Evolutionary conservation across 352 stramenopile species (phyloP).

Genomic region (Phytophthora quininea): DNA sequence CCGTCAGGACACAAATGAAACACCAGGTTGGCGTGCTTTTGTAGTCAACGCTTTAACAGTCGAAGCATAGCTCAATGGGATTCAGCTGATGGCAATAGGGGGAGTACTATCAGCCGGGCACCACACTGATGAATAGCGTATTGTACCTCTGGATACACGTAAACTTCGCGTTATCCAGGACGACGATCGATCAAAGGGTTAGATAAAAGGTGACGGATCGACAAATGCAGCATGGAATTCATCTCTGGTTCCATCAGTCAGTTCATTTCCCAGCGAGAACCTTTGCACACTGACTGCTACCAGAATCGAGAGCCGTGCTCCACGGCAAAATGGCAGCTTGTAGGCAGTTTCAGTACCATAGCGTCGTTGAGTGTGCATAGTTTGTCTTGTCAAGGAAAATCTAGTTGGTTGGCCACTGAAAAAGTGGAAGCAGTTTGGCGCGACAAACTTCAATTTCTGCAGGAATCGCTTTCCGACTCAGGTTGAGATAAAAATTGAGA

Average conservation of each 20-base stretch:
- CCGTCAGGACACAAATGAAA: background rate
- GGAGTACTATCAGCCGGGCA: background rate
- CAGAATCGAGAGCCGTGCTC: background rate
- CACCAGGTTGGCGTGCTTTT: background rate
- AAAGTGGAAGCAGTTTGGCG: background rate
- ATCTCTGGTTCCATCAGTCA: background rate
- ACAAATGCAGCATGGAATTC: background rate
- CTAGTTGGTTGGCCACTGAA: background rate
- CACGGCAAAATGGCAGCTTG: background rate
- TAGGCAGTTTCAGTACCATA: background rate
- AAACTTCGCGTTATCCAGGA: background rate
- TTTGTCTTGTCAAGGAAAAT: background rate
- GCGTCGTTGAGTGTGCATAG: background rate
- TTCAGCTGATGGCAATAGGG: background rate
- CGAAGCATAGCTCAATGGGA: background rate
- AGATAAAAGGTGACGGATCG: background rate
- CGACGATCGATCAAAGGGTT: background rate
- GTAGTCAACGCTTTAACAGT: background rate
- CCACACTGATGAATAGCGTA: background rate
- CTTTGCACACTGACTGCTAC: background rate
- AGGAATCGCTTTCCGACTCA: slow-evolving; percentile 4
- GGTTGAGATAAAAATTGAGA: slow-evolving; percentile 7
- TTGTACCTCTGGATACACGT: background rate
- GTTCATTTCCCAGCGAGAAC: background rate
- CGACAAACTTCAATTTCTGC: slow-evolving; percentile 2